These are phyloP conservation scores for Leucocoprinus birnbaumii DNA, from an alignment of 768 basidiomycete genomes.

Conservation along the genomic window DNA sequence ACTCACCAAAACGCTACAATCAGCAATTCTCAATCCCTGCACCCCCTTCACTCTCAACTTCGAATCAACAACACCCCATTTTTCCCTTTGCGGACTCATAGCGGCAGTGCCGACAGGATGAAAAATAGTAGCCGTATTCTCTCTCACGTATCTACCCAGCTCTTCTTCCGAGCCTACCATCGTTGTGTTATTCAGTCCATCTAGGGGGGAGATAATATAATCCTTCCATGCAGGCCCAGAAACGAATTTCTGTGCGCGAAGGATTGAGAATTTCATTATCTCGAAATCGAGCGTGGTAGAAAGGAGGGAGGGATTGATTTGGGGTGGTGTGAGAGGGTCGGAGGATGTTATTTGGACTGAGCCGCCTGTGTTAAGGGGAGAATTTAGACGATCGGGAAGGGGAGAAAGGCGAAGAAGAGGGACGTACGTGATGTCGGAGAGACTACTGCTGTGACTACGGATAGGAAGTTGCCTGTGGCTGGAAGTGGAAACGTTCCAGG, in stretches of 20 bases:
- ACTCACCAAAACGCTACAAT: constrained; percentile 26
- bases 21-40: constrained; percentile 32
- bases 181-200: constrained; percentile 14
- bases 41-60: constrained; percentile 33
- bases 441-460: constrained; percentile 18
- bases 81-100: constrained; percentile 24
- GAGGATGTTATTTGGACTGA: constrained; percentile 36
- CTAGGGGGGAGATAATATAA: constrained; percentile 20
- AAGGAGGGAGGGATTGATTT: constrained; percentile 49
- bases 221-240: constrained; percentile 22
- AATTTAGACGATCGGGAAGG: too few relatives aligned
- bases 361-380: constrained; percentile 25
- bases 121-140: constrained; percentile 19
- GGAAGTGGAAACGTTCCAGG: constrained; percentile 13
- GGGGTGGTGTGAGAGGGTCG: constrained; percentile 42
- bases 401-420: not conserved
- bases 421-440: constrained; percentile 30
- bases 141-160: constrained; percentile 22
- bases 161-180: constrained; percentile 20
- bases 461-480: constrained; percentile 19
- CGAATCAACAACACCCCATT: constrained; percentile 15
- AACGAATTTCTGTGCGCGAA: constrained; percentile 21
- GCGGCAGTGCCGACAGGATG: constrained; percentile 29
- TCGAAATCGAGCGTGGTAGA: constrained; percentile 27
- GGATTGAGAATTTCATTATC: constrained; percentile 23